phyloP scores from a whole-genome alignment of 441 rosid species.

The Croton setiger region DNA sequence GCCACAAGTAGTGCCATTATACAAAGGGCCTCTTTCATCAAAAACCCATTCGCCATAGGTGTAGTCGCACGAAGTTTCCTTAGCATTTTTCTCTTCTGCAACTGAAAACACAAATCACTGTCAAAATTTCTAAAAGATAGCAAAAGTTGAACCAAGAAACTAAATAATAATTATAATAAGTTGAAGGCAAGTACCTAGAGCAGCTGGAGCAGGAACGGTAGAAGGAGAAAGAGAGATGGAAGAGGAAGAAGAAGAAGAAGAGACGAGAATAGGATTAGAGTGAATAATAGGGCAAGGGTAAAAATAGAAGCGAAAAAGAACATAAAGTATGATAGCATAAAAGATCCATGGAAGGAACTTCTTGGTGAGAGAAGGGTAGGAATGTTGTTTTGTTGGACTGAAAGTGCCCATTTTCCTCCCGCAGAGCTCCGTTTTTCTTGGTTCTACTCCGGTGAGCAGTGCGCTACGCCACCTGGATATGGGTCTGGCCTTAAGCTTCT shows the following conservation, averaged over 20 bases:
- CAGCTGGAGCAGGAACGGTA: not conserved
- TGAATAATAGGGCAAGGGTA: slow-evolving; percentile 37
- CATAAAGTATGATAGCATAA: slow-evolving; percentile 44
- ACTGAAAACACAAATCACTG: not conserved
- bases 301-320: slow-evolving; percentile 61
- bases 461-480: not conserved
- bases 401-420: slow-evolving; percentile 29
- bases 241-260: slow-evolving; percentile 31
- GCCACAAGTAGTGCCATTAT: slow-evolving; percentile 71
- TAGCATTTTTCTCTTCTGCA: slow-evolving; percentile 44
- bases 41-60: slow-evolving; percentile 65
- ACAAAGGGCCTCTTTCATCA: slow-evolving; percentile 71
- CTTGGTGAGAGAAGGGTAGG: slow-evolving; percentile 25
- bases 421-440: not conserved
- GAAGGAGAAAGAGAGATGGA: slow-evolving; percentile 18
- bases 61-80: slow-evolving; percentile 57
- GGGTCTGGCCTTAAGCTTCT: not conserved
- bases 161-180: not conserved
- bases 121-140: not conserved
- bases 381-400: slow-evolving; percentile 33
- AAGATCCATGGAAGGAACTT: slow-evolving; percentile 48
- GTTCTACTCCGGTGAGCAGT: not conserved
- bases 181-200: slow-evolving; percentile 31
- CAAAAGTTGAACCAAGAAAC: not conserved
- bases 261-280: slow-evolving; percentile 27